These are phyloP conservation scores for Saccharomyces cerevisiae DNA, from an alignment of 805 yeast species.

Conservation along the genomic window DNA sequence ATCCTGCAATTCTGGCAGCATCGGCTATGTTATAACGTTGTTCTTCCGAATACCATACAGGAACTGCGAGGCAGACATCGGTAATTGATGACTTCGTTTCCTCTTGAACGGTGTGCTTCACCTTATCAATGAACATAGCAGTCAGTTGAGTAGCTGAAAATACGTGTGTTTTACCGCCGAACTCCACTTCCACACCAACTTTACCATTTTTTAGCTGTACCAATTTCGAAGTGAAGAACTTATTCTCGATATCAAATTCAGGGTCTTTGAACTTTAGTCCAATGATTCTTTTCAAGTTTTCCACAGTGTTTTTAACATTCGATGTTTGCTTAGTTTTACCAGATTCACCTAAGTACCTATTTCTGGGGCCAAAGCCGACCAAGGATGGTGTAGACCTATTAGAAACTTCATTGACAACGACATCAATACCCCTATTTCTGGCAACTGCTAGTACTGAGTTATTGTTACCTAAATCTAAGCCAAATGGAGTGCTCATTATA, in stretches of 20 bases:
- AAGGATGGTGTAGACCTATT: conserved; percentile 91
- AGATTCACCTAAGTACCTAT: conserved; percentile 88
- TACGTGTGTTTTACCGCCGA: conserved; percentile 64
- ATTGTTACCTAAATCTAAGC: conserved; percentile 95
- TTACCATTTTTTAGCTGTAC: conserved; percentile 62
- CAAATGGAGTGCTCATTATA: conserved; percentile 85
- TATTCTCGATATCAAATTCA: conserved; percentile 66
- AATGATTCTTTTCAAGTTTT: conserved; percentile 84
- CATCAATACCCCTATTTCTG: conserved; percentile 96
- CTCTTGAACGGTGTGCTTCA: conserved; percentile 66
- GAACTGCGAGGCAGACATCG: conserved; percentile 91
- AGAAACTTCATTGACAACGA: conserved; percentile 96
- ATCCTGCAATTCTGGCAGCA: conserved; percentile 91
- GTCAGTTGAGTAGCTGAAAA: conserved; percentile 85
- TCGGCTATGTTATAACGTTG: conserved; percentile 96
- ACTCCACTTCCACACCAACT: conserved; percentile 80
- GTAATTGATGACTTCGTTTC: conserved; percentile 73
- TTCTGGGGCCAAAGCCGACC: conserved; percentile 85
- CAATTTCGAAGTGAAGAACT: conserved; percentile 65
- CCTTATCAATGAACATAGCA: conserved; percentile 91
- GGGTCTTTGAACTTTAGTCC: conserved; percentile 54
- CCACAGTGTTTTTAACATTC: conserved; percentile 92
- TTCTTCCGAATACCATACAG: conserved; percentile 92
- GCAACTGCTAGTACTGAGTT: conserved; percentile 94
- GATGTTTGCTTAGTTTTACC: conserved; percentile 96